Percentiles rank a stretch among this genome's conserved stretches.
Evolutionary conservation across 805 yeast species (phyloP).

Genomic region (Metschnikowia matae): DNA sequence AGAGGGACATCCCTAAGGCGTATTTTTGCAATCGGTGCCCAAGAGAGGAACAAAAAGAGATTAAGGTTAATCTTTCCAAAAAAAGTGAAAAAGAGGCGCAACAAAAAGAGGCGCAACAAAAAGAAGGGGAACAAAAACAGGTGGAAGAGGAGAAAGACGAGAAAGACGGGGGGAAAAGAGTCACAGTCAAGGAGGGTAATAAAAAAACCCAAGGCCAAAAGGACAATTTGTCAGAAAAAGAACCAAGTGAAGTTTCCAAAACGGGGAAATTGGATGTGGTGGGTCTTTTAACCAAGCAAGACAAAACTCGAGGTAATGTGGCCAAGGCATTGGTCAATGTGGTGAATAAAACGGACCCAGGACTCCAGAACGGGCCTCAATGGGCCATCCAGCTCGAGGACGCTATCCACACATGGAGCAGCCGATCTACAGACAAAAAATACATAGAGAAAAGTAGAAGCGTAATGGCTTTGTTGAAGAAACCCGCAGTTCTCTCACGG

Average conservation of each 20-base stretch:
- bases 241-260: neutral
- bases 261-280: neutral
- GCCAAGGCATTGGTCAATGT: constrained; percentile 47
- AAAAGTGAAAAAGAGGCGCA: too few species aligned
- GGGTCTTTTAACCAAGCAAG: constrained; percentile 3
- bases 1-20: constrained; percentile 39
- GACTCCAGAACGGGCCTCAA: constrained; percentile 33
- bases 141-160: too few species aligned
- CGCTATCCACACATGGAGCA: constrained; percentile 39
- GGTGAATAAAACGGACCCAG: constrained; percentile 37
- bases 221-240: neutral
- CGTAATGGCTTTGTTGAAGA: constrained; percentile 60
- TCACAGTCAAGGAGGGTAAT: too few species aligned
- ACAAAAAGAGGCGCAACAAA: too few species aligned
- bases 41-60: constrained; percentile 18
- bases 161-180: too few species aligned
- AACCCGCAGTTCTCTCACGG: constrained; percentile 51
- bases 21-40: constrained; percentile 57
- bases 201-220: neutral
- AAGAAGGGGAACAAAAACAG: too few species aligned
- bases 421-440: constrained; percentile 29
- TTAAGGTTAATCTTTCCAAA: too few species aligned
- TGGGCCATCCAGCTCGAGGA: constrained; percentile 53
- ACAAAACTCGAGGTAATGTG: constrained; percentile 46
- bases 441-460: constrained; percentile 71